Percentiles rank a stretch among this genome's conserved stretches.
phyloP scores from a whole-genome alignment of 176 grass and related monocot species.

The Puccinellia tenuiflora region DNA sequence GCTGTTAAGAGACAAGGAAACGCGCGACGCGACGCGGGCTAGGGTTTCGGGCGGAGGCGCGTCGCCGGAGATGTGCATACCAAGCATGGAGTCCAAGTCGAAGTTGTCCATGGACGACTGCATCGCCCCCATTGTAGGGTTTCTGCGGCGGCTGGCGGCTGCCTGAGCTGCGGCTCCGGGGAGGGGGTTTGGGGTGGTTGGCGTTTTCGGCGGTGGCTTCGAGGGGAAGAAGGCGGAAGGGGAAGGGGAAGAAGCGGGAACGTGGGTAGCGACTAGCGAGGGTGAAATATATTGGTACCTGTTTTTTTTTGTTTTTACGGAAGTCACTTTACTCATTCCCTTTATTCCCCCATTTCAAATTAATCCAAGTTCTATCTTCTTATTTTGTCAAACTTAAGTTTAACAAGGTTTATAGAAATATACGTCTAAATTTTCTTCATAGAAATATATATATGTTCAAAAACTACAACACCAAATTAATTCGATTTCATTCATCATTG shows the following conservation, averaged over 20 bases:
- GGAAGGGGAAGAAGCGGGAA: not conserved
- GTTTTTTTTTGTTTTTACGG: not conserved
- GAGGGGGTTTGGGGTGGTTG: not conserved
- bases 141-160: not conserved
- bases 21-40: not conserved
- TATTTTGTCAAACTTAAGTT: not conserved
- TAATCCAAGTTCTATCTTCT: not conserved
- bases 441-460: not conserved
- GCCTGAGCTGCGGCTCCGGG: not conserved
- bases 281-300: not conserved
- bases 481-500: not conserved
- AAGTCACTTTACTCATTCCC: not conserved
- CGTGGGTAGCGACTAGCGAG: not conserved
- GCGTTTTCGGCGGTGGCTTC: not conserved
- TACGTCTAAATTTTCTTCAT: not conserved
- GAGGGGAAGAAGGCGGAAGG: not conserved
- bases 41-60: not conserved
- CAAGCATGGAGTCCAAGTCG: not conserved
- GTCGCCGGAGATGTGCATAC: not conserved
- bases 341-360: not conserved
- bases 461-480: not conserved
- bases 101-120: not conserved
- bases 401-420: not conserved
- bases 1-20: not conserved
- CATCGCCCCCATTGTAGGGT: not conserved